Base-by-base conservation (phyloP, 2,329 filamentous ascomycete species). In the Alternaria hordeiaustralica region DNA sequence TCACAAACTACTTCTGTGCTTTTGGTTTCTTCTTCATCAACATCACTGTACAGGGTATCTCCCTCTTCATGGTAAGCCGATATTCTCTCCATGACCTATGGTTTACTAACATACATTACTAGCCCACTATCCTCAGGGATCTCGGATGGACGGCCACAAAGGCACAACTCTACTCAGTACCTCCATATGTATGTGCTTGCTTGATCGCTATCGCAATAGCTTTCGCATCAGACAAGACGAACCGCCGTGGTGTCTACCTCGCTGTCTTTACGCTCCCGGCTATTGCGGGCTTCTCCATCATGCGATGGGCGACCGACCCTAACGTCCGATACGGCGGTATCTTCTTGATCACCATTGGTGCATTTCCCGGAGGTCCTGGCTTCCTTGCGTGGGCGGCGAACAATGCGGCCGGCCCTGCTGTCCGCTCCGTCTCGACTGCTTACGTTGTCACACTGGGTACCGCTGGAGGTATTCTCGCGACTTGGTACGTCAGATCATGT, bases 371-470 rank as follows among this genome's bases (percentile, higher is more conserved):
- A 33, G 87, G 87, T 0, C 87, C 87, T 0, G 86, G 85, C 0
- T 88, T 88, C 77, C 71, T 89, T 46, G 83, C 83, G 6, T 89
- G 87, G 87, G 86, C 83, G 0, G 81, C 88, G 60, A 89, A 89
- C 72, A 89, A 89, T 66, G 82, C 87, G 0, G 83, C 84, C 0
- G 87, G 87, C 0, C 86, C 87, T 0, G 83, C 86, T 10, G 80
- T 88, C 2, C 83, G 87, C 23, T 87, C 87, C 5, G 85, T 89
- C 0, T 83, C 86, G 0, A 82, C 85, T 21, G 87, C 81, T 4
- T 89, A 86, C 64, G 84, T 89, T 65, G 87, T 90, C 36, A 94
- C 97, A 78, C 90, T 89, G 3, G 87, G 87, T 11, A 88, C 85
- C 1, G 79, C 85, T 11, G 87, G 87, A 43, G 87, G 86, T 25